Base-by-base conservation (phyloP, 1,284 basidiomycete genomes). In the Takashimella tepidaria region DNA sequence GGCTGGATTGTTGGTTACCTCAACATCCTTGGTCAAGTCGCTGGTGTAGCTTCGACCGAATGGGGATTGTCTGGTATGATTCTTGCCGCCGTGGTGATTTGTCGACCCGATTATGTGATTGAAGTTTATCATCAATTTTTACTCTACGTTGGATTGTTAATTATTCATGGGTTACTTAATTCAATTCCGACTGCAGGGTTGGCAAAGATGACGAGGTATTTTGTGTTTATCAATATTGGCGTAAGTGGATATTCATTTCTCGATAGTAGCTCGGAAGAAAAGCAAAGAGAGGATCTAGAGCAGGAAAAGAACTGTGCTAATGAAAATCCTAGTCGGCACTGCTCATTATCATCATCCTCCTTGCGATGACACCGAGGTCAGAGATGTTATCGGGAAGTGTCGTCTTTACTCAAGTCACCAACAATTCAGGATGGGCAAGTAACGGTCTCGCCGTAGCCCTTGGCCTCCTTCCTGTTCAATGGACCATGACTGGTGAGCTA, bases 21-120 rank as follows among this genome's bases (percentile, higher is more conserved):
- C 49, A 95, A 93, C 71, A 83, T 91, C 45, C 83, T 93, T 11
- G 90, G 89, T 78, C 64, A 63, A 72, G 72, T 63, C n/a, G 66
- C 60, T 23, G 56, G 61, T 51, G 66, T 69, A 53, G 58, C 64
- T 23, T 66, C 60, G 21, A 92, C 89, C 2, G 92, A 93, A 73
- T 95, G 88, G 67, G 92, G 91, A 53, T 79, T 96, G 5, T 54
- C 55, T 24, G 83, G 83, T 68, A 93, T 95, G 92, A 92, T 95
- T 58, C 86, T 88, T 57, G 64, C 64, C 31, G 65, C 68, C 41
- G 66, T 67, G 24, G 58, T 60, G 25, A 59, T 69, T 6, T 63
- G 62, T 49, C 47, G 60, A n/a, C 69, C 67, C 23, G 67, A 65
- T 20, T 57, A 65, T 25, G 75, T 67, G 55, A 64, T 73, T 45